These are phyloP conservation scores for Yueomyces sp. DNA, from an alignment of 805 yeast genomes.

Conservation along the genomic window DNA sequence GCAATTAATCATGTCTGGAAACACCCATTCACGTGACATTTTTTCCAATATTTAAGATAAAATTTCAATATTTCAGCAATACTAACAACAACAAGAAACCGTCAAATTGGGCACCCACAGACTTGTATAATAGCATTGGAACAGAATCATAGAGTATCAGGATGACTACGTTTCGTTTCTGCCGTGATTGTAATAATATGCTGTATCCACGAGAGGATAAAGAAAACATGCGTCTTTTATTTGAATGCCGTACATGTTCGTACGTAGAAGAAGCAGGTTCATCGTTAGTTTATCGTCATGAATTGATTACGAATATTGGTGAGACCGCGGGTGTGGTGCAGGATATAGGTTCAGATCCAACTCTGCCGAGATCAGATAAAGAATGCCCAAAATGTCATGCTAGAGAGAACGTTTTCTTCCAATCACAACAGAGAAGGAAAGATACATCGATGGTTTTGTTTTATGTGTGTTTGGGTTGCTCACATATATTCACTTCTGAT, in stretches of 20 bases:
- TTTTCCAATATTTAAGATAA: too few species aligned
- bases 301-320: conserved; percentile 76
- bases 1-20: too few species aligned
- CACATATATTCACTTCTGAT: conserved; percentile 41
- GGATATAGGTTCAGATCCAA: conserved; percentile 94
- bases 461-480: conserved; percentile 83
- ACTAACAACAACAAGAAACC: too few species aligned
- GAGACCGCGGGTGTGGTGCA: conserved; percentile 96
- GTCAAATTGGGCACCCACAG: too few species aligned
- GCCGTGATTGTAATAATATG: conserved; percentile 96
- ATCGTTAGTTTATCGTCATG: conserved; percentile 83
- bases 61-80: too few species aligned
- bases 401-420: conserved; percentile 90
- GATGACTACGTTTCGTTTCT: conserved; percentile 91
- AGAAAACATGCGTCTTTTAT: conserved; percentile 52
- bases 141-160: background rate
- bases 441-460: conserved; percentile 93
- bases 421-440: conserved; percentile 85
- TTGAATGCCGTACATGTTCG: conserved; percentile 89
- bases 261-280: conserved; percentile 86
- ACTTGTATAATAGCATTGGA: too few species aligned
- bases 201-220: conserved; percentile 93
- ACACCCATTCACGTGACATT: too few species aligned
- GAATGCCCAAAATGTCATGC: conserved; percentile 85
- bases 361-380: conserved; percentile 88